Evolutionary conservation across 2,329 filamentous ascomycete species (phyloP).

Genomic region (Calonectria fujianensis): DNA sequence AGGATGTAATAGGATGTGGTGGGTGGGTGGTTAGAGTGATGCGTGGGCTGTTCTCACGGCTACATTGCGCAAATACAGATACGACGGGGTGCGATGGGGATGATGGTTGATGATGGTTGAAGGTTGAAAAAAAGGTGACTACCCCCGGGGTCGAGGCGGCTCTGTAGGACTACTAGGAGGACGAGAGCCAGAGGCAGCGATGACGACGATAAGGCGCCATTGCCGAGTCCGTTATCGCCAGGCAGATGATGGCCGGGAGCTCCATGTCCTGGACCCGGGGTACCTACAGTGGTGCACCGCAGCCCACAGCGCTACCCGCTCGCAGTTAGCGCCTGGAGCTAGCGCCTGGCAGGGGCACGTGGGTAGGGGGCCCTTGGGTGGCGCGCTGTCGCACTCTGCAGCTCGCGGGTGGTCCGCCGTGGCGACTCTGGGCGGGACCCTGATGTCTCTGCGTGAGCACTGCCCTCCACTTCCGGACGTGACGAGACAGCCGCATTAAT

Average conservation of each 20-base stretch:
- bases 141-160: neutral
- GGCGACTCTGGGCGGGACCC: slow-evolving; percentile 17
- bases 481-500: slow-evolving; percentile 23
- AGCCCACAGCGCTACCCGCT: slow-evolving; percentile 34
- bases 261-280: slow-evolving; percentile 16
- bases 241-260: slow-evolving; percentile 41
- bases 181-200: slow-evolving; percentile 35
- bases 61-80: slow-evolving; percentile 49
- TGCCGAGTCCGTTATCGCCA: slow-evolving; percentile 39
- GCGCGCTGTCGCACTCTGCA: slow-evolving; percentile 28
- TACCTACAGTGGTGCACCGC: slow-evolving; percentile 30
- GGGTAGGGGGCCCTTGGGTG: slow-evolving; percentile 16
- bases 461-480: slow-evolving; percentile 18
- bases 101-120: neutral
- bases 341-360: slow-evolving; percentile 34
- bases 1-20: neutral
- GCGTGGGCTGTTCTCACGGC: slow-evolving; percentile 42
- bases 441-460: slow-evolving; percentile 14
- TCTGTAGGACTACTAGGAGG: slow-evolving; percentile 30
- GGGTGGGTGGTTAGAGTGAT: slow-evolving; percentile 17
- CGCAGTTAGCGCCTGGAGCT: slow-evolving; percentile 23
- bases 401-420: neutral
- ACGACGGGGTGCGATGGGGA: slow-evolving; percentile 1
- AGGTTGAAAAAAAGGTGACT: slow-evolving; percentile 21
- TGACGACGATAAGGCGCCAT: slow-evolving; percentile 40